Base-by-base conservation (phyloP, 192 early-diverging fungal species). In the Backusella circina region DNA sequence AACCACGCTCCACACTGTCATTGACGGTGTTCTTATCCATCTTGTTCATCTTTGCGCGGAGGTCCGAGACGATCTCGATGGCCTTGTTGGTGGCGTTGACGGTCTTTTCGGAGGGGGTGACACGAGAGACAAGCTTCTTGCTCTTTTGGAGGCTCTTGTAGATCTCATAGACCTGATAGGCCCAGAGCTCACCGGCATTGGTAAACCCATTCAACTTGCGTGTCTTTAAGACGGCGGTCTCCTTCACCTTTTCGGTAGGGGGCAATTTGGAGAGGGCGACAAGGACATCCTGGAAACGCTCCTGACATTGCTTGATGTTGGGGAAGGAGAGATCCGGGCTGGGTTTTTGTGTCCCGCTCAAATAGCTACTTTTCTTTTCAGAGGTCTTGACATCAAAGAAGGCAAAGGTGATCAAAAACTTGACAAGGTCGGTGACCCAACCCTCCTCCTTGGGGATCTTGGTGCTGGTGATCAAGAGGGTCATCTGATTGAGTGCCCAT, bases 401-500 rank as follows among this genome's bases (percentile, higher is more conserved):
- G 35, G 90, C 91, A 70, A 95, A 88, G 28, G 91, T 84, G 10
- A 91, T 80, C 18, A 93, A 74, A 78, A 96, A 94, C 30, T 87
- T 83, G 38, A 93, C 82, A 31, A 95, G 87, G 1, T 72, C 80
- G 44, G 80, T 71, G 41, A 94, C 84, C 90, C 93, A 92, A n/a
- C 83, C 84, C 75, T 95, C 92, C 37, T 90, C 85, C 23, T 91
- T 92, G n/a, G 92, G 88, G 37, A 95, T 80, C 74, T 91, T 90
- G n/a, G 84, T 79, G 67, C 91, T 91, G 28, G 88, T 84, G 71
- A 96, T 83, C 33, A 98, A 81, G 23, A 87, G 78, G 54, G 90
- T 82, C 89, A 98, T 90, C 82, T 96, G 94, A 41, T 95, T 90
- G 8, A 95, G 50, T 6, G 87, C 90, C 97, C 97, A 98, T 39